Base-by-base conservation (phyloP, 495 filamentous ascomycete genomes). In the Penicillium steckii region DNA sequence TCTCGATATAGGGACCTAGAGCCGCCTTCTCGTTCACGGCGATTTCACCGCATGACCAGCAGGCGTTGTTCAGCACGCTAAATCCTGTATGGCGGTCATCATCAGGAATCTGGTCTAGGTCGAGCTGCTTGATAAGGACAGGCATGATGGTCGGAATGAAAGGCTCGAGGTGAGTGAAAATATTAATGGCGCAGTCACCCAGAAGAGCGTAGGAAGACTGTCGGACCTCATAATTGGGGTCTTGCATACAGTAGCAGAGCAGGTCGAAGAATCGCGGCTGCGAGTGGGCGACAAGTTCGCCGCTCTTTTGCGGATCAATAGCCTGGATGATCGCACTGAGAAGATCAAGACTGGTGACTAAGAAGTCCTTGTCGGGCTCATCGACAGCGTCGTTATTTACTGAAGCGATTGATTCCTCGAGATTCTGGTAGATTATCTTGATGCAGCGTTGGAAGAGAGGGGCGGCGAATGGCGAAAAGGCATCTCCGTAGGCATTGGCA, bases 31-130 rank as follows among this genome's bases (percentile, higher is more conserved):
- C 84, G 59, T 91, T 84, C 69, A 97, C 85, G 8, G 91, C 85
- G 50, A 99, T 95, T 72, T 99, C 94, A 15, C 94, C 94, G 19
- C 84, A 87, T 25, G 92, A 94, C 94, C 94, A 99, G 75, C 95
- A 97, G 24, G 94, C 92, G 64, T 99, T 99, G 79, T 97, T 99
- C 50, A 97, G 80, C 15, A 96, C 93, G 38, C 88, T 87, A 67
- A 95, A 97, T 7, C 85, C 85, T 7, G 83, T 89, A 49, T 84
- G 78, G 23, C 86, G 79, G 51, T 91, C 87, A 43, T 91, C 85
- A 45, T 89, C 84, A 6, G 82, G 70, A 40, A 90, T 82, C 43
- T 81, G 73, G 50, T 90, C 87, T 38, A 97, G 73, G 60, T 97
- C 91, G 26, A 99, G 77, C 58, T 96, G 91, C 50, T 85, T 81